These are phyloP conservation scores for Neurospora africana DNA, from an alignment of 495 filamentous ascomycete genomes.

Conservation along the genomic window DNA sequence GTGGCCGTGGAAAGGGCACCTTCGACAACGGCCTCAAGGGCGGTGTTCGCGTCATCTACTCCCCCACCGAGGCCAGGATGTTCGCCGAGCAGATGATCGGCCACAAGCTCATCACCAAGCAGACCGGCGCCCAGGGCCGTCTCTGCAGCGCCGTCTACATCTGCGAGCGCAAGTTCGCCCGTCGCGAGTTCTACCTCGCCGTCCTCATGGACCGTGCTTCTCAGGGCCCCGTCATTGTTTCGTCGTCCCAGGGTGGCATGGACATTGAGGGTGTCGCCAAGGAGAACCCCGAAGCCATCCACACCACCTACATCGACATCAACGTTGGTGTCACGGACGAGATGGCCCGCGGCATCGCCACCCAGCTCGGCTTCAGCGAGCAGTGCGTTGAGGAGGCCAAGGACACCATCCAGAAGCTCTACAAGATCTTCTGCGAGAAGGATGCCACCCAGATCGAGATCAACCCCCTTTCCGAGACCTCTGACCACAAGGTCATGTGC, in stretches of 20 bases:
- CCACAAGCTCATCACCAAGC: slow-evolving; percentile 98
- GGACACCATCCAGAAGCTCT: slow-evolving; percentile 94
- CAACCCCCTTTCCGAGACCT: slow-evolving; percentile 95
- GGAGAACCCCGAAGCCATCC: slow-evolving; percentile 92
- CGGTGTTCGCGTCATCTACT: slow-evolving; percentile 97
- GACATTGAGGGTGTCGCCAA: slow-evolving; percentile 98
- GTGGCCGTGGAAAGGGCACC: slow-evolving; percentile 90
- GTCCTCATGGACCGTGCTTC: slow-evolving; percentile 92
- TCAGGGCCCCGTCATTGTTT: slow-evolving; percentile 89
- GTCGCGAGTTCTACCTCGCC: slow-evolving; percentile 97
- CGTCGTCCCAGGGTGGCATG: slow-evolving; percentile 97
- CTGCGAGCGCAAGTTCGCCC: slow-evolving; percentile 98
- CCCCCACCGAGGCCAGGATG: slow-evolving; percentile 77
- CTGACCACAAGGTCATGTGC: slow-evolving; percentile 90
- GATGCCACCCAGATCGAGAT: slow-evolving; percentile 99
- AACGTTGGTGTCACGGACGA: slow-evolving; percentile 90
- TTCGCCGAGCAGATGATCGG: slow-evolving; percentile 99
- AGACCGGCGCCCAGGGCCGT: slow-evolving; percentile 85
- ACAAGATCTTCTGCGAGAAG: slow-evolving; percentile 95
- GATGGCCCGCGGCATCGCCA: slow-evolving; percentile 82
- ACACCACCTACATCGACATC: slow-evolving; percentile 86
- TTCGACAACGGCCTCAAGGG: slow-evolving; percentile 99
- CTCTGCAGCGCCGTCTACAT: slow-evolving; percentile 96
- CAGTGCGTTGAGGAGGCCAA: slow-evolving; percentile 92
- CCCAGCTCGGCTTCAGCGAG: slow-evolving; percentile 89